phyloP scores from a whole-genome alignment of 306 rosid genomes.

The Malus asiatica region DNA sequence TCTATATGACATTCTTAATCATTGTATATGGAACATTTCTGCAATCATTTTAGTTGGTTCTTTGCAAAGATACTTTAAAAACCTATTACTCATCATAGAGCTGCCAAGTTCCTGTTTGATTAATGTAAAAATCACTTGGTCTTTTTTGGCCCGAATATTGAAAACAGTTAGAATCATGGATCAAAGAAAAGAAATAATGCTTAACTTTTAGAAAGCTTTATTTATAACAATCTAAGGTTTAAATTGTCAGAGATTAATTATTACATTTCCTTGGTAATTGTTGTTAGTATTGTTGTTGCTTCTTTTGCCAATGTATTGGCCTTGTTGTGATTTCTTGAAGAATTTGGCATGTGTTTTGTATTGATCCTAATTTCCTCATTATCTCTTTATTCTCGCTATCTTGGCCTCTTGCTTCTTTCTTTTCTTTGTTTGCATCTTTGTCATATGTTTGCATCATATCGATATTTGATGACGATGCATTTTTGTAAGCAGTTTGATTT shows the following conservation, averaged over 20 bases:
- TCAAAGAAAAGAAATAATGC: not conserved
- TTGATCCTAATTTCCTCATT: not conserved
- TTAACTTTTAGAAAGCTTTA: not conserved
- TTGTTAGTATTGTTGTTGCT: not conserved
- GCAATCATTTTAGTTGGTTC: not conserved
- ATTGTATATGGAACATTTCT: not conserved
- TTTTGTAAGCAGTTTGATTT: not conserved
- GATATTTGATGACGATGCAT: not conserved
- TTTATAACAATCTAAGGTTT: not conserved
- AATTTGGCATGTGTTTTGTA: not conserved
- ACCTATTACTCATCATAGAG: too few species aligned
- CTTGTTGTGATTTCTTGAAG: not conserved
- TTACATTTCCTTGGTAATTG: not conserved
- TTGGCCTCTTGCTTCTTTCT: not conserved
- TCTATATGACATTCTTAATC: not conserved
- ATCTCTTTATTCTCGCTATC: not conserved
- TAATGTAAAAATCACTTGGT: not conserved
- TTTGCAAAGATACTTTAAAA: too few species aligned
- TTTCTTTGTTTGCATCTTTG: not conserved
- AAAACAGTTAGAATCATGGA: not conserved
- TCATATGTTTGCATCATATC: not conserved
- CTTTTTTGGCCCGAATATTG: not conserved
- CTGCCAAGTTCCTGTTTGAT: not conserved
- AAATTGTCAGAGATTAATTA: not conserved
- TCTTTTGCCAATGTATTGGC: not conserved